Evolutionary conservation across 306 rosid species (phyloP), one percentile per base, ranked within the genome.

Genomic region (Hippophae rhamnoides): DNA sequence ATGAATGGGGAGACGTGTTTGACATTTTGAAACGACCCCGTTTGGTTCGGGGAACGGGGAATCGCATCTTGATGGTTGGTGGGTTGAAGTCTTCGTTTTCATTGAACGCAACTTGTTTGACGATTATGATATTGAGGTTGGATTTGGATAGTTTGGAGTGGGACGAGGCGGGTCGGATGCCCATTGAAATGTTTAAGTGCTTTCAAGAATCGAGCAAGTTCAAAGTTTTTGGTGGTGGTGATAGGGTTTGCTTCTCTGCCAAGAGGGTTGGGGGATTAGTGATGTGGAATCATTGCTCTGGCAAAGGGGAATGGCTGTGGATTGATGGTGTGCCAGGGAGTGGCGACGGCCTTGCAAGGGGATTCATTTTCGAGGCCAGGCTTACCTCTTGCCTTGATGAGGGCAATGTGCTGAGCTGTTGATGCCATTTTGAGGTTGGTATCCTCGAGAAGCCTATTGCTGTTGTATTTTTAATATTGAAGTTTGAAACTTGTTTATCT

Each of bases 141-240:
- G 92, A 85, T 60, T 73, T 90, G 65, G 89, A 77, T 10, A 65
- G 65, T 8, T 56, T 81, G 81, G 89, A 81, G 62, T 90, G 98
- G 96, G 92, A 90, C 13, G 89, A 87, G 61, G 95, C 96, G 0
- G 92, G 88, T 11, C 73, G 95, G 25, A 90, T 90, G 98, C 95
- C 98, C 3, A 52, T 40, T 18, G 92, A 83, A 13, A 85, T 90
- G 87, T 90, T 87, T 42, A 61, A 47, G 75, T 79, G 85, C 66
- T 90, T 90, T 64, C 89, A 80, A 43, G 95, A 86, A 64, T 76
- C 86, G 2, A 79, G 82, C 56, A 90, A 90, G 83, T 85, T 83
- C 65, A 90, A 87, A 76, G 95, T 85, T 38, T 90, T 90, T 9
- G 96, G 96, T 0, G 81, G 79, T 1, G 89, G 92, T 0, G 87